Evolutionary conservation across 441 rosid genomes (phyloP), one percentile per base, ranked within the genome.

Genomic region (Pelargonium myrrhifolium): DNA sequence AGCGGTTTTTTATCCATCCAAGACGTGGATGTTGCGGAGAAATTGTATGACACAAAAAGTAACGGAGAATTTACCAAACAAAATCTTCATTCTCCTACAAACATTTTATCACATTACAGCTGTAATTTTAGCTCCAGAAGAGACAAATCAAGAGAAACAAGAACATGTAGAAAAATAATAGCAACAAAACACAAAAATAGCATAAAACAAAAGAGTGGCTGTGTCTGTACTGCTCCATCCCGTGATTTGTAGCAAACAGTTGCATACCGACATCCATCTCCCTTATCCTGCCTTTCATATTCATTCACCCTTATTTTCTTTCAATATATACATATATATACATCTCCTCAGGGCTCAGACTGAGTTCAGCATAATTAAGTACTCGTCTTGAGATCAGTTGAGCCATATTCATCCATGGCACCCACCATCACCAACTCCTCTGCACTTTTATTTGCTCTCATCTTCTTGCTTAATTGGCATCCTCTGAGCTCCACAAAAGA

Each of bases 361-460:
- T 45, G 10, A 45, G 53, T n/a, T 49, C 55, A 24, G 26, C 26
- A 24, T 24, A 24, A 24, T 2, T 24, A 24, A n/a, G n/a, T n/a
- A n/a, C n/a, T n/a, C n/a, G n/a, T n/a, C n/a, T 24, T 24, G 26
- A 24, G 26, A 24, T n/a, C n/a, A n/a, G 26, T 49, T 49, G 55
- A 49, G 17, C 55, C 55, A 49, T 49, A n/a, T n/a, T n/a, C 55
- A 3, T 64, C 56, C 62, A 88, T 84, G 89, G 84, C 81, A 67
- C n/a, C n/a, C n/a, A n/a, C n/a, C n/a, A 64, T 26, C 66, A 17
- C 67, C 26, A 65, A 62, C 39, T 59, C 77, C 58, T 79, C 74
- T 31, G 51, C 75, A 66, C 28, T 78, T 56, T 28, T 69, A 22
- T 53, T 84, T 31, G 11, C 55, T n/a, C 1, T 77, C 59, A 49